Evolutionary conservation across 2,329 filamentous ascomycete genomes (phyloP), one percentile per base, ranked within the genome.

Genomic region (Apiospora marii): DNA sequence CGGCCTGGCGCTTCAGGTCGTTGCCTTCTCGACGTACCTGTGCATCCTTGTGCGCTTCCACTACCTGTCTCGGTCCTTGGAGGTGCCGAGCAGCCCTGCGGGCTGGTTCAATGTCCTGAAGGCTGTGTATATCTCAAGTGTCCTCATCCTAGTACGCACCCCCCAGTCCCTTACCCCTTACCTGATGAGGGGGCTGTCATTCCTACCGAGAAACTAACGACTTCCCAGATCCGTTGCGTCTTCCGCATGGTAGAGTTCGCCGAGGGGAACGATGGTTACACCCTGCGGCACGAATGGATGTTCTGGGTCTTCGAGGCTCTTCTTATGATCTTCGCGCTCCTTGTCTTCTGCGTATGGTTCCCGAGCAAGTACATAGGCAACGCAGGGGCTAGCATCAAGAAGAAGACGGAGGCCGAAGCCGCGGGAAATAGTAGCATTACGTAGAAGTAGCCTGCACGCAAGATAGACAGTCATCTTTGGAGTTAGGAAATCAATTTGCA

Each of bases 91-190:
- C 27, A 37, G 27, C 16, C 53, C 51, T 12, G 5, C 27, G 4
- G 81, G 81, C 2, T 85, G 85, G 80, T 75, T 76, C 37, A 82
- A 80, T 71, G 80, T 86, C 2, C 76, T 87, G 3, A 72, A 75
- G 64, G 84, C 85, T 0, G 82, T 87, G 3, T 86, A 83, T 73
- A 78, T 85, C 24, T 85, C 85, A 2, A 84, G 84, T n/a, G 73
- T 77, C 8, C 78, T 85, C 72, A 86, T 88, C 61, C 79, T 86
- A 80, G 85, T 87, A 77, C 73, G 84, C 37, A 10, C 16, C 53
- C 6, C 14, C 27, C n/a, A n/a, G n/a, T n/a, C 24, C 24, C 49
- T 27, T 10, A 10, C 19, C 19, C 44, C 44, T 48, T 53, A 16
- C 12, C 13, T 14, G 3, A 19, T 34, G 27, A 37, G 53, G 27